These are phyloP conservation scores for Vitis vinifera DNA, from an alignment of 164 flowering plant genomes.

Conservation along the genomic window DNA sequence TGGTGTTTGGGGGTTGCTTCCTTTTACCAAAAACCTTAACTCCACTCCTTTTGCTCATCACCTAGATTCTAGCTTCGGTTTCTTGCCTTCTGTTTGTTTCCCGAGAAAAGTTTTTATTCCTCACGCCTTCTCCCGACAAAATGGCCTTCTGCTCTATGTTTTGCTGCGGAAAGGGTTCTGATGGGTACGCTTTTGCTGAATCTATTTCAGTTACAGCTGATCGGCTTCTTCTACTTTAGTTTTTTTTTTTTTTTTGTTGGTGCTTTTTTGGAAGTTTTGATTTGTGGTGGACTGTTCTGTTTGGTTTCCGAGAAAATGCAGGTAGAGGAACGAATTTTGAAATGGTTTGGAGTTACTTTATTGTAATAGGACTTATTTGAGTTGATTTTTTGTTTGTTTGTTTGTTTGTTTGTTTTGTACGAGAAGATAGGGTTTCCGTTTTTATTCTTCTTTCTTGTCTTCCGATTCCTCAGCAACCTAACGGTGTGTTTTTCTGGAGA, in stretches of 20 bases:
- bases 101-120: neutral
- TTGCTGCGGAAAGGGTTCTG: slow-evolving; percentile 27
- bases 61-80: too few species aligned
- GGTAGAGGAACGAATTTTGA: neutral
- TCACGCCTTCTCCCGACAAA: neutral
- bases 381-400: neutral
- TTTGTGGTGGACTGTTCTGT: neutral
- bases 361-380: neutral
- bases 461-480: neutral
- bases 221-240: neutral
- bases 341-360: neutral
- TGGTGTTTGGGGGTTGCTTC: slow-evolving; percentile 1
- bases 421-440: neutral
- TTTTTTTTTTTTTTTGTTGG: neutral
- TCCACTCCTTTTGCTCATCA: too few species aligned
- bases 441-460: neutral
- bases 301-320: slow-evolving; percentile 1
- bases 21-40: too few species aligned
- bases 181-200: slow-evolving; percentile 30
- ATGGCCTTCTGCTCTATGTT: slow-evolving; percentile 35
- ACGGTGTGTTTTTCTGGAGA: too few species aligned
- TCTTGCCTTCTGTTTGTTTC: too few species aligned
- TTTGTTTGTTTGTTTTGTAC: neutral
- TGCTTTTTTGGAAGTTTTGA: neutral
- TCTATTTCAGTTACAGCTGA: neutral